phyloP scores from a whole-genome alignment of 345 rosid species.

The Eucalyptus sp. region DNA sequence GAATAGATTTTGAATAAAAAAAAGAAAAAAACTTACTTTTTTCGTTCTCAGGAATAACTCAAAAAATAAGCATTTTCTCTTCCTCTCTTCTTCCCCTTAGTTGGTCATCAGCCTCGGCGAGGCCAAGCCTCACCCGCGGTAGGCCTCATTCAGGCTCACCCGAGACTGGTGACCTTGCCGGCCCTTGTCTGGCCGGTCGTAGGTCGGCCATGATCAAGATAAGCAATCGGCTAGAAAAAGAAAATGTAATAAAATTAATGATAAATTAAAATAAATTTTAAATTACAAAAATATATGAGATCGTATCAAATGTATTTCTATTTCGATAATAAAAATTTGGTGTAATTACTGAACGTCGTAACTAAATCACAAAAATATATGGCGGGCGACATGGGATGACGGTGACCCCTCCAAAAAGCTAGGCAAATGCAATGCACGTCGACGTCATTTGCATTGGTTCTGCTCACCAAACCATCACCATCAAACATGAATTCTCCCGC shows the following conservation, averaged over 20 bases:
- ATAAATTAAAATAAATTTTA: accelerated
- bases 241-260: no score
- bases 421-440: not conserved
- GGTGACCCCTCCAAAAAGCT: not conserved
- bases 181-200: no score
- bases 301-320: accelerated
- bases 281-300: no score
- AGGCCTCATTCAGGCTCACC: accelerated
- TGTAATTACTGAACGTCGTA: accelerated
- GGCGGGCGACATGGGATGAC: accelerated
- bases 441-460: not conserved
- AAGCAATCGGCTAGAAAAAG: accelerated
- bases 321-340: accelerated
- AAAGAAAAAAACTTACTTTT: accelerated
- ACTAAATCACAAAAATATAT: no score
- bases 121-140: accelerated
- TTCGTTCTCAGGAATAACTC: accelerated
- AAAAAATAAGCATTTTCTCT: no score
- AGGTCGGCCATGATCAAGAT: no score
- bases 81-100: no score
- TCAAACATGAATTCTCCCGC: not conserved
- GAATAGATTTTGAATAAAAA: no score
- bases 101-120: accelerated
- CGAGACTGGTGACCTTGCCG: accelerated
- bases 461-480: not conserved